Conservation (phyloP, 257 asterid species). For the Echium plantagineum region DNA sequence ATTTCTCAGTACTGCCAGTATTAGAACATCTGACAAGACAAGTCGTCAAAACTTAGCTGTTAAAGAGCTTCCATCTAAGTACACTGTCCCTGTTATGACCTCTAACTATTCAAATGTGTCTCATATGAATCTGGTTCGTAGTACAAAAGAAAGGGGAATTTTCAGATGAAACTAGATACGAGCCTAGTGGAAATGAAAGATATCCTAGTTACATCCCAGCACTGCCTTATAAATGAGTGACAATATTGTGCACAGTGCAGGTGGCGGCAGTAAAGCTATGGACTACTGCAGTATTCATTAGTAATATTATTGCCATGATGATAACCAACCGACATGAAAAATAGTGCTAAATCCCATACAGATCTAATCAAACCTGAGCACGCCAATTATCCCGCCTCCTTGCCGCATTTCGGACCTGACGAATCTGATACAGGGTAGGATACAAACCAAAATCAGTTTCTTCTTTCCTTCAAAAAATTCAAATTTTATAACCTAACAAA, state of each 20-base stretch:
- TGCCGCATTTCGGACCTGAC: slow-evolving; percentile 70
- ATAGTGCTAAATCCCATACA: not conserved
- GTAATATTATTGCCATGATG: not conserved
- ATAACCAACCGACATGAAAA: not conserved
- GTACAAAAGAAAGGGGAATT: not conserved
- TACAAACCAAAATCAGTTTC: not conserved
- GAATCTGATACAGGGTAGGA: slow-evolving; percentile 38
- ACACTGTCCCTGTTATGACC: not conserved
- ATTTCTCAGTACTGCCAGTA: not conserved
- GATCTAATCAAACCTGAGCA: slow-evolving; percentile 55
- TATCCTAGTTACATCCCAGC: too few species aligned
- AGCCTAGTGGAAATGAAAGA: too few species aligned
- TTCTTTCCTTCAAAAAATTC: not conserved
- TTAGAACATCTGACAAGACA: not conserved
- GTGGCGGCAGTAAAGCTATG: not conserved
- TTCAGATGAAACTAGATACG: not conserved
- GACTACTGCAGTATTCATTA: not conserved
- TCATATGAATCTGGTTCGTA: not conserved
- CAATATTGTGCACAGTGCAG: not conserved
- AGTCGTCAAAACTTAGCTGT: not conserved
- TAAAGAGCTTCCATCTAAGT: too few species aligned
- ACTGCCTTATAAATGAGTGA: not conserved
- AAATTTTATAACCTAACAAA: not conserved
- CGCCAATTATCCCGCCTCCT: slow-evolving; percentile 51
- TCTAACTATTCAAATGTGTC: not conserved